Base-by-base conservation (phyloP, 2,329 filamentous ascomycete genomes). In the Diaporthe humulicola region DNA sequence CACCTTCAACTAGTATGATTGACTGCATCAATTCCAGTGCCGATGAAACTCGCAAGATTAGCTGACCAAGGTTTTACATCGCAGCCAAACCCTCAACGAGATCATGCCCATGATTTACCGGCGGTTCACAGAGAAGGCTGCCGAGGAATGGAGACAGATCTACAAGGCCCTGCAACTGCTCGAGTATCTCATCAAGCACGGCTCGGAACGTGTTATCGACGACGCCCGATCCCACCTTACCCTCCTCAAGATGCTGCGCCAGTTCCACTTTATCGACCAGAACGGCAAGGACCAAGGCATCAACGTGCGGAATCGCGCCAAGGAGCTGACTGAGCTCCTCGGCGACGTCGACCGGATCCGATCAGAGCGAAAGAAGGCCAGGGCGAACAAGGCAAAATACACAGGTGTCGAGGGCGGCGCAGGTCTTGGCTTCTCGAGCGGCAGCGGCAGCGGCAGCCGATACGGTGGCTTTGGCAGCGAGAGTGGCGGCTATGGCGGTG, bases 21-120 rank as follows among this genome's bases (percentile, higher is more conserved):
- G 45, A 69, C 22, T 38, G 30, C 17, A 54, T 40, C 48, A 50
- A 40, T 66, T 14, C 6, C n/a, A 42, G 25, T 30, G 22, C 7
- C 25, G 19, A 15, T 19, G 4, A 42, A 50, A n/a, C 22, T 10
- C 73, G 4, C 73, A 25, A 38, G 64, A 57, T 28, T 33, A 25
- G 54, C 75, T 76, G 73, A 77, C 71, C 77, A 61, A 25, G 9
- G 56, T 30, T 64, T 40, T 22, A 22, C 56, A 74, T 14, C 33
- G 33, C 82, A 98, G 96, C 84, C 95, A 98, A 91, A 91, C 96
- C 70, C 92, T 99, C 74, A 98, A 98, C 85, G 97, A 99, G 85
- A 98, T 99, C 83, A 99, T 99, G 97, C 97, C 97, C 78, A 97
- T 99, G 95, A 98, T 99, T 82, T 99, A 99, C 88, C 97, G 97